Base-by-base conservation (phyloP, 1,284 basidiomycete genomes). In the Cryptococcus sp. region DNA sequence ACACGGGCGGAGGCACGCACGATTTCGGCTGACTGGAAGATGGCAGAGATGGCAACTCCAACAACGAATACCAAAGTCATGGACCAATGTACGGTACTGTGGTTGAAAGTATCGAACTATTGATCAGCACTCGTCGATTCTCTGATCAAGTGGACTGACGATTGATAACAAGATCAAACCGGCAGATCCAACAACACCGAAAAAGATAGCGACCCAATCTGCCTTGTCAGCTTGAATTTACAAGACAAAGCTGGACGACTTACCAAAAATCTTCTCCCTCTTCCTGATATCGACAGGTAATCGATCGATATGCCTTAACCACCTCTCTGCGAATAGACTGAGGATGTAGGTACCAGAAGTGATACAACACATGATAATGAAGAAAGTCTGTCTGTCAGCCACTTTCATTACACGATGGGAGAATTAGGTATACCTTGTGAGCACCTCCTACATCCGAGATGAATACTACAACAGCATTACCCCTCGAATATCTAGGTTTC, bases 61-160 rank as follows among this genome's bases (percentile, higher is more conserved):
- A 77, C 71, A 50, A 81, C 67, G 59, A 80, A 81, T 46, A 80
- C 66, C 16, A 74, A 52, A 0, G 79, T 76, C 71, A 78, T 76
- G 24, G 63, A 61, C 78, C 78, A 79, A 60, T 81, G 79, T 2
- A 77, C 67, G 0, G 50, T 73, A 14, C 69, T 64, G 62, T 78
- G 72, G 60, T 73, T 59, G 64, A 73, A 76, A 2, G 72, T 69
- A 57, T 79, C 69, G 28, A 71, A 70, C 71, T 74, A 56, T 34
- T 23, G 13, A 18, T 43, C 16, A 40, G 37, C 45, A 41, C 5
- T 24, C 9, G 32, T 34, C 3, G 47, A n/a, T 14, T 22, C 14
- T 7, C 11, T 21, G 47, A 41, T 11, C 19, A 41, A n/a, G 39
- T 5, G 1, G 9, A 66, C 73, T 63, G 44, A 76, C 74, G 39